These are phyloP conservation scores for Lactifluus pinguis DNA, from an alignment of 768 basidiomycete species.

Conservation along the genomic window DNA sequence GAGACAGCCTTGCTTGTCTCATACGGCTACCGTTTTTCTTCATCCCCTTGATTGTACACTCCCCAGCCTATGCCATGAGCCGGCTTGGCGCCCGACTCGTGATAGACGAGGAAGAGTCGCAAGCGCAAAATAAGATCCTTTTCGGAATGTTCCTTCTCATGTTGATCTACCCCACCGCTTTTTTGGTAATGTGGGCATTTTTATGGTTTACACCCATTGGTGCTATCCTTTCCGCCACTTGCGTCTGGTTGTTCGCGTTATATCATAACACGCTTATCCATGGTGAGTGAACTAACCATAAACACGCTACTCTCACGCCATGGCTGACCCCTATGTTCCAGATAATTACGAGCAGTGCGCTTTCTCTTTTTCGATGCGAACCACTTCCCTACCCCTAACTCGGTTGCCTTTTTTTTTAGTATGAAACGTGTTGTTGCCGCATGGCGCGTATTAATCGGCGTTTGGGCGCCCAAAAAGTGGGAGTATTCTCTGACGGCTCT, in stretches of 20 bases:
- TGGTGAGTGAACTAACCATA: constrained; percentile 39
- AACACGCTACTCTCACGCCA: not conserved
- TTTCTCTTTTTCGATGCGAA: not conserved
- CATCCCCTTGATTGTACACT: constrained; percentile 72
- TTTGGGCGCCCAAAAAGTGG: constrained; percentile 83
- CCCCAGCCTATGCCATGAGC: constrained; percentile 80
- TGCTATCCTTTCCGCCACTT: constrained; percentile 55
- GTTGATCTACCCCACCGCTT: constrained; percentile 74
- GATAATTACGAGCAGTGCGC: constrained; percentile 69
- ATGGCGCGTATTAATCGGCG: constrained; percentile 94
- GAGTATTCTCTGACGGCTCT: constrained; percentile 72
- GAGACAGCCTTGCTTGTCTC: constrained; percentile 63
- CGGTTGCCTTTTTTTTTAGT: constrained; percentile 25
- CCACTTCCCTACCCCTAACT: constrained; percentile 15
- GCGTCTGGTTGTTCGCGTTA: constrained; percentile 68
- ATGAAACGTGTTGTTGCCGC: constrained; percentile 81
- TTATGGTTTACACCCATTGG: constrained; percentile 70
- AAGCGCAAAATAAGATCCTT: constrained; percentile 95
- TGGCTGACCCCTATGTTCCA: constrained; percentile 21
- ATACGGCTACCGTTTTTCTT: constrained; percentile 83
- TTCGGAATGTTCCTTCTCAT: constrained; percentile 69
- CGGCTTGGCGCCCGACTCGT: constrained; percentile 63
- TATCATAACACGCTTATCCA: constrained; percentile 87
- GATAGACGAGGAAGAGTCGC: constrained; percentile 85
- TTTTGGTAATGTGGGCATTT: constrained; percentile 79